A percentile compares a stretch with the other conserved stretches of the same genome.
Conservation (phyloP, 208 protist species). For the Trypanosoma lewisi region DNA sequence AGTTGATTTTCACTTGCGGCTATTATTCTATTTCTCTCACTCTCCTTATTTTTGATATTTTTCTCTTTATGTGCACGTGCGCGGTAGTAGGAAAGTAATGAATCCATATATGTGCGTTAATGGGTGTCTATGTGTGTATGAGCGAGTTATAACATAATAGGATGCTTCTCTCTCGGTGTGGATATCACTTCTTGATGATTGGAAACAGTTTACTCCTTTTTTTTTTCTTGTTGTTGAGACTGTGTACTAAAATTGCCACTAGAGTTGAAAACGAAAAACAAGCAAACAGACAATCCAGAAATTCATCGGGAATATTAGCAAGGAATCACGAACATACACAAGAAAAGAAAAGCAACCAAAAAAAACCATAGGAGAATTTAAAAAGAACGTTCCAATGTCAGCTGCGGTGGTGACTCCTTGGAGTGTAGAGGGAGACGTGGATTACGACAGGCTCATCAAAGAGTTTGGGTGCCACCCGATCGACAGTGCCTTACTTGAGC, state of each 20-base stretch:
- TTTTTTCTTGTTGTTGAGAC: too few species aligned
- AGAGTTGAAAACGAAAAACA: background rate
- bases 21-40: background rate
- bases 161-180: too few species aligned
- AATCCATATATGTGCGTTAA: too few species aligned
- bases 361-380: slow-evolving; percentile 10
- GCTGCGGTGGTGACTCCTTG: slow-evolving; percentile 86
- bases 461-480: slow-evolving; percentile 90
- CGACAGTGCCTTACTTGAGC: slow-evolving; percentile 74
- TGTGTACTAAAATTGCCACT: too few species aligned
- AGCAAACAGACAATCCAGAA: background rate
- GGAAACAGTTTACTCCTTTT: too few species aligned
- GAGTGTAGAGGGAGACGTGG: slow-evolving; percentile 91
- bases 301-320: background rate
- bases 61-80: slow-evolving; percentile 4
- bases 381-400: slow-evolving; percentile 12
- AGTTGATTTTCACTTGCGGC: background rate
- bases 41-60: background rate
- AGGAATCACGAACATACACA: background rate
- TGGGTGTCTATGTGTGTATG: background rate
- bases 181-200: too few species aligned
- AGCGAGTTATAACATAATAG: background rate
- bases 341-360: slow-evolving; percentile 5
- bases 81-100: too few species aligned
- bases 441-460: slow-evolving; percentile 94